phyloP scores from a whole-genome alignment of 2,329 filamentous ascomycete species.

The Botrytis cinerea region DNA sequence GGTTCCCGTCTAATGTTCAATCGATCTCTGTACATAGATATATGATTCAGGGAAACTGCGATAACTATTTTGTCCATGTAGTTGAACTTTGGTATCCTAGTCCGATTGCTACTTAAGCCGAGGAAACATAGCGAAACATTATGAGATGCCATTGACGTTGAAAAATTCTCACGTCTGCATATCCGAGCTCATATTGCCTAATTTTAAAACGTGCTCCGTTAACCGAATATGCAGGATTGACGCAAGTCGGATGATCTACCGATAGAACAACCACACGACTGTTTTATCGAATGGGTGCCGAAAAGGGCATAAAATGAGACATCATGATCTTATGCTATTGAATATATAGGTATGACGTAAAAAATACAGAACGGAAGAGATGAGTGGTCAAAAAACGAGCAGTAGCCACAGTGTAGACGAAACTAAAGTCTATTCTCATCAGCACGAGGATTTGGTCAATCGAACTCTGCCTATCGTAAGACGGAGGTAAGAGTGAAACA shows the following conservation, averaged over 20 bases:
- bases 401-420: background rate
- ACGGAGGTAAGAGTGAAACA: background rate
- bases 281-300: background rate
- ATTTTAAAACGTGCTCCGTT: background rate
- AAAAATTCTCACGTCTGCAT: background rate
- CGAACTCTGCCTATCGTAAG: background rate
- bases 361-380: background rate
- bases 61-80: background rate
- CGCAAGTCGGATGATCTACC: background rate
- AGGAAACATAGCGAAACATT: background rate
- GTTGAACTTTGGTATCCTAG: background rate
- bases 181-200: background rate
- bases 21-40: background rate
- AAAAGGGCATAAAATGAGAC: background rate
- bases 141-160: background rate
- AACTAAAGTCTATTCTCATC: conserved; percentile 8
- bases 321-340: background rate
- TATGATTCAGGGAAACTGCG: background rate
- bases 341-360: background rate
- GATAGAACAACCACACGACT: background rate
- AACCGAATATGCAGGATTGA: conserved; percentile 3
- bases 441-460: background rate
- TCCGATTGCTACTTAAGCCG: background rate
- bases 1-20: background rate
- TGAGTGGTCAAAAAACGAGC: conserved; percentile 9